These are phyloP conservation scores for Anthracocystis walkeri DNA, from an alignment of 1,284 basidiomycete genomes.

Conservation along the genomic window DNA sequence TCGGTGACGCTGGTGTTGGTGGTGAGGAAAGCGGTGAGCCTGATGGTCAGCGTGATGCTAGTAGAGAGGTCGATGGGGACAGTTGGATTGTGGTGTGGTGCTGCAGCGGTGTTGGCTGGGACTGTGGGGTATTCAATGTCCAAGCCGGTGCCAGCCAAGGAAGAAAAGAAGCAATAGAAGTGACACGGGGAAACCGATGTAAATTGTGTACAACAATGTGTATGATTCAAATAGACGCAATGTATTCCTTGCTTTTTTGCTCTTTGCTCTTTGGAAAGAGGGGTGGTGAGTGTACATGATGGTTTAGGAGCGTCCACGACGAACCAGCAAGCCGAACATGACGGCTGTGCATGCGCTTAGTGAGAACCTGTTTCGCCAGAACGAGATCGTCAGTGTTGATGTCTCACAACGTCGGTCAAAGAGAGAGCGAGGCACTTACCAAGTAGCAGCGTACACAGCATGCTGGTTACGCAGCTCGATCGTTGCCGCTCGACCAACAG, in stretches of 20 bases:
- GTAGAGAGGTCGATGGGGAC: constrained; percentile 68
- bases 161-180: neutral
- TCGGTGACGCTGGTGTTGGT: constrained; percentile 89
- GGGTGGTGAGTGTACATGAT: neutral
- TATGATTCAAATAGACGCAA: neutral
- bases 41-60: constrained; percentile 79
- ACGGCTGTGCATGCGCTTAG: constrained; percentile 57
- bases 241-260: neutral
- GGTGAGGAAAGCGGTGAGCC: constrained; percentile 86
- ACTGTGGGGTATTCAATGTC: constrained; percentile 75
- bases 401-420: neutral
- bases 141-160: constrained; percentile 5
- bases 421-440: constrained; percentile 73
- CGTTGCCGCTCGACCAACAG: constrained; percentile 84
- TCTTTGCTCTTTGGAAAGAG: neutral
- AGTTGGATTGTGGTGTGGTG: constrained; percentile 54
- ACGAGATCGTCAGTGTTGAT: neutral
- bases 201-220: neutral
- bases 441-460: constrained; percentile 93
- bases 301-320: constrained; percentile 35
- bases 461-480: constrained; percentile 95
- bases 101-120: constrained; percentile 77
- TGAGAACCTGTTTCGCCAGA: constrained; percentile 46
- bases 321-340: constrained; percentile 59
- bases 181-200: neutral